Evolutionary conservation across 1,284 basidiomycete genomes (phyloP).

Genomic region (Austroboletus rostrupii): DNA sequence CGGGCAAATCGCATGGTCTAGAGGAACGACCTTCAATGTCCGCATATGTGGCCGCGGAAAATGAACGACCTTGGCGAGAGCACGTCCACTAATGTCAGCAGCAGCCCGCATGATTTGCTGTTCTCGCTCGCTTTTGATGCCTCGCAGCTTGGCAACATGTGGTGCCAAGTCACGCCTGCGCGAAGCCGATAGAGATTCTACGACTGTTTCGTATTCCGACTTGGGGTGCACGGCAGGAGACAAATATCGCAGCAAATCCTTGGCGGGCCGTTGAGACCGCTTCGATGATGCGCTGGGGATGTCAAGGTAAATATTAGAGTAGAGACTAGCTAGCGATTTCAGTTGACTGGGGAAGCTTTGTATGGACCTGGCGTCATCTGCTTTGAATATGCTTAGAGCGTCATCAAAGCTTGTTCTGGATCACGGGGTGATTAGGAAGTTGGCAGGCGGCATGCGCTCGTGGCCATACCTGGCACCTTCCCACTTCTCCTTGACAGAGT

Average conservation of each 20-base stretch:
- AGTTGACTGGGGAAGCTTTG: constrained; percentile 51
- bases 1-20: constrained; percentile 82
- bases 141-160: constrained; percentile 58
- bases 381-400: constrained; percentile 62
- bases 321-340: constrained; percentile 37
- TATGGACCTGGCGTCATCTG: constrained; percentile 68
- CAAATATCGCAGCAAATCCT: constrained; percentile 49
- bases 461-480: constrained; percentile 71
- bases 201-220: constrained; percentile 47
- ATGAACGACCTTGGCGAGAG: constrained; percentile 65
- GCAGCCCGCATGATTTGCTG: constrained; percentile 68
- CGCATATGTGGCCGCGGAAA: neutral
- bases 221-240: constrained; percentile 33
- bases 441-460: neutral
- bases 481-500: constrained; percentile 84
- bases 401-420: constrained; percentile 58
- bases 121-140: constrained; percentile 70
- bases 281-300: constrained; percentile 26
- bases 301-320: constrained; percentile 41
- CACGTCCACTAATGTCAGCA: constrained; percentile 72
- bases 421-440: constrained; percentile 1
- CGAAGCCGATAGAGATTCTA: constrained; percentile 48
- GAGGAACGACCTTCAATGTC: neutral
- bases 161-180: constrained; percentile 53
- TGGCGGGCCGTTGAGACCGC: constrained; percentile 36